Conservation (phyloP, 2,329 filamentous ascomycete species). For the Elsinoe arachidis region DNA sequence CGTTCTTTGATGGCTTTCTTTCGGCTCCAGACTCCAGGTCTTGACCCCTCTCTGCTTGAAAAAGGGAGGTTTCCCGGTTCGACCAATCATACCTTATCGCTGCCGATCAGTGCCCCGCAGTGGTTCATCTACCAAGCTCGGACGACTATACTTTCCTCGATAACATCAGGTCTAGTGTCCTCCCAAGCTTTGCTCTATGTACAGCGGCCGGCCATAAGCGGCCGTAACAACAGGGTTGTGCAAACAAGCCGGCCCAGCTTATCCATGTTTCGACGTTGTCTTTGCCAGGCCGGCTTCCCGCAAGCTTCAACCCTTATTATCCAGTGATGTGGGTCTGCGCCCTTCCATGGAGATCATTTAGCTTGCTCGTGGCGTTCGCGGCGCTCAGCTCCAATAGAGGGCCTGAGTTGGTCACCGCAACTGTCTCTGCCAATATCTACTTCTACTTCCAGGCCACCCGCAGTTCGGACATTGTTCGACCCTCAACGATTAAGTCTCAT, state of each 20-base stretch:
- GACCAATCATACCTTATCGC: background rate
- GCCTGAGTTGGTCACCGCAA: too few relatives aligned
- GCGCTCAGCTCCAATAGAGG: too few relatives aligned
- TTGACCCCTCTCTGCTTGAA: background rate
- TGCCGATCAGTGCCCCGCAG: background rate
- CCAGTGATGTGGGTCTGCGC: background rate
- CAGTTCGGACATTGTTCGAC: too few relatives aligned
- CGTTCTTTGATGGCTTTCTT: too few relatives aligned
- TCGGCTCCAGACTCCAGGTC: background rate
- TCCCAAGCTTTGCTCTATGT: background rate
- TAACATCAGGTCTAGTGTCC: background rate
- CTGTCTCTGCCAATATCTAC: too few relatives aligned
- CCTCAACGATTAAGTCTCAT: too few relatives aligned
- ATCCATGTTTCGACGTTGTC: background rate
- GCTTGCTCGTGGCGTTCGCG: too few relatives aligned
- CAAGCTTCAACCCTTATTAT: background rate
- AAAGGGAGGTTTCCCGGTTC: background rate
- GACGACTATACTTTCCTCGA: background rate
- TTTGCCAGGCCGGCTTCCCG: background rate
- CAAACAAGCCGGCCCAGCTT: background rate
- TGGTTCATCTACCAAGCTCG: background rate
- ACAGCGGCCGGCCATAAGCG: background rate
- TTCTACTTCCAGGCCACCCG: too few relatives aligned
- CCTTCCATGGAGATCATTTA: too few relatives aligned
- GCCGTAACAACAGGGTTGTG: background rate